Conservation (phyloP, 2,329 filamentous ascomycete genomes). For the Ophiostoma montium region DNA sequence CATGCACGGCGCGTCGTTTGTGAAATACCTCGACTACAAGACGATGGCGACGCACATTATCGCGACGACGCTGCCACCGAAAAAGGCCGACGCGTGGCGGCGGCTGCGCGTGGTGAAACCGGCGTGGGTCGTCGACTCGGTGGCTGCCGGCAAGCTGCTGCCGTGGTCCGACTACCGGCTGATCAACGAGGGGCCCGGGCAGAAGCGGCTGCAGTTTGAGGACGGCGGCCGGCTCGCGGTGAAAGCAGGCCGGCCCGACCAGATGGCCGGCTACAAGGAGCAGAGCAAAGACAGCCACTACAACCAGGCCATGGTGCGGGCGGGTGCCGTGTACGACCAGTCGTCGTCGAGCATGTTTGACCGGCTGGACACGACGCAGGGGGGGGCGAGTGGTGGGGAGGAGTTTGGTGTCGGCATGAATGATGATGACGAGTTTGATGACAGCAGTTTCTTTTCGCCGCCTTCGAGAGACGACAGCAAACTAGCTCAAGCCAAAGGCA, state of each 20-base stretch:
- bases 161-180: slow-evolving; percentile 80
- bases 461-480: not conserved
- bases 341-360: not conserved
- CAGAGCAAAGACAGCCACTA: slow-evolving; percentile 79
- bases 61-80: slow-evolving; percentile 75
- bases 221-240: slow-evolving; percentile 50
- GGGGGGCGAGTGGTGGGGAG: not conserved
- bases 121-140: slow-evolving; percentile 84
- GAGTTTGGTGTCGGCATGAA: too few species aligned
- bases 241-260: slow-evolving; percentile 52
- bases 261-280: slow-evolving; percentile 55
- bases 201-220: slow-evolving; percentile 57
- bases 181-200: slow-evolving; percentile 67
- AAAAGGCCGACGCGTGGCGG: slow-evolving; percentile 80
- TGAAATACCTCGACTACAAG: slow-evolving; percentile 91
- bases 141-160: slow-evolving; percentile 64
- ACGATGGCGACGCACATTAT: slow-evolving; percentile 94
- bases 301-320: slow-evolving; percentile 48
- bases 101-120: slow-evolving; percentile 89
- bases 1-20: slow-evolving; percentile 81
- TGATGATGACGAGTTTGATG: not conserved
- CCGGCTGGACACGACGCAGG: slow-evolving; percentile 3
- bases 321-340: slow-evolving; percentile 4
- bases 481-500: not conserved
- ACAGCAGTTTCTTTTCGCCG: not conserved